Percentiles rank a stretch among this genome's conserved stretches.
Conservation (phyloP, 768 basidiomycete genomes). For the Tricholoma saponaceum region DNA sequence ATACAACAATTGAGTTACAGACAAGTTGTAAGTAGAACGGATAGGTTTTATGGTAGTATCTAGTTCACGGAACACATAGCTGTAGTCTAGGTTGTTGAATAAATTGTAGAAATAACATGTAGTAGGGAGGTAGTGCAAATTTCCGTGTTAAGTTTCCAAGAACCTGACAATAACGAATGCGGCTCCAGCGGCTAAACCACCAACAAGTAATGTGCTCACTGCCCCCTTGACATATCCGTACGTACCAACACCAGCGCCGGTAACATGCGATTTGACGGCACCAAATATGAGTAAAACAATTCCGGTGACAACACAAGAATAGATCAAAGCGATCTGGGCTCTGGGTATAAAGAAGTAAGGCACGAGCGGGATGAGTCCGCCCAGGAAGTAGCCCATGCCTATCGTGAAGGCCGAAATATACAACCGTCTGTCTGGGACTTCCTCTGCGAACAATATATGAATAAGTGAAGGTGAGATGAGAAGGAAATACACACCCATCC, state of each 20-base stretch:
- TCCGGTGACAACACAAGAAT: constrained; percentile 78
- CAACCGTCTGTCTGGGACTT: constrained; percentile 78
- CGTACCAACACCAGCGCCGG: constrained; percentile 66
- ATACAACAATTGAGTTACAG: too few relatives aligned
- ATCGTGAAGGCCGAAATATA: constrained; percentile 94
- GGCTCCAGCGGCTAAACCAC: constrained; percentile 81
- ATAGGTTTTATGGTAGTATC: too few relatives aligned
- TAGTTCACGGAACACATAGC: too few relatives aligned
- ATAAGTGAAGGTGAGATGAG: too few relatives aligned
- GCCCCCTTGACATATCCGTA: constrained; percentile 85
- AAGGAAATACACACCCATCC: constrained; percentile 59
- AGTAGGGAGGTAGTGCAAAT: not conserved
- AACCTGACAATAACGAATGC: constrained; percentile 52
- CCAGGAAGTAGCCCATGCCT: constrained; percentile 89
- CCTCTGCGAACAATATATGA: constrained; percentile 49
- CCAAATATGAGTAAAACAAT: constrained; percentile 87
- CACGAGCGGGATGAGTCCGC: constrained; percentile 88
- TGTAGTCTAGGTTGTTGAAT: too few relatives aligned
- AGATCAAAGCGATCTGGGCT: constrained; percentile 66
- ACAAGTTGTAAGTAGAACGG: too few relatives aligned
- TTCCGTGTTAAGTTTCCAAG: constrained; percentile 30
- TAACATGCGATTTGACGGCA: constrained; percentile 83
- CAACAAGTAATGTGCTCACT: constrained; percentile 81
- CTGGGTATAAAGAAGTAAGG: constrained; percentile 86
- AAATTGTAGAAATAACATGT: not conserved